These are phyloP conservation scores for Podospora appendiculata DNA, from an alignment of 495 filamentous ascomycete genomes.

Conservation along the genomic window DNA sequence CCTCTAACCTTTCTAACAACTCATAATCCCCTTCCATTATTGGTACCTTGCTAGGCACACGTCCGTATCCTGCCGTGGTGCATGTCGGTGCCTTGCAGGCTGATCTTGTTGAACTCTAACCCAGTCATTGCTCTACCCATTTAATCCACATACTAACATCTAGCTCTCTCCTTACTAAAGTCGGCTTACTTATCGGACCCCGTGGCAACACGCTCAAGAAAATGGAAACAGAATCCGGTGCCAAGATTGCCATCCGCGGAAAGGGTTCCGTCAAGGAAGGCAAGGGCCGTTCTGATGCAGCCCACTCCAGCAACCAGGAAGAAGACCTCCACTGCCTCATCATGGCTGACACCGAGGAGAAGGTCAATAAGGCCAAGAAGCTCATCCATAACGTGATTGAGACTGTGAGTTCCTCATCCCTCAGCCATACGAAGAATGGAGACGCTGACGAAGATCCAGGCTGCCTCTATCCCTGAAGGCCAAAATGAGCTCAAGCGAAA, in stretches of 20 bases:
- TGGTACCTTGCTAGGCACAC: conserved; percentile 28
- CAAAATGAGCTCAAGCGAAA: conserved; percentile 98
- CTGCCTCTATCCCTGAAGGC: conserved; percentile 94
- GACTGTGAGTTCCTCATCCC: conserved; percentile 60
- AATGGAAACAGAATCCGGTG: conserved; percentile 94
- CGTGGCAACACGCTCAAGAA: conserved; percentile 99
- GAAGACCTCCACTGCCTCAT: conserved; percentile 98
- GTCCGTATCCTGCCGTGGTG: conserved; percentile 18
- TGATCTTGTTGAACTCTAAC: conserved; percentile 29
- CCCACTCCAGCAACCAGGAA: conserved; percentile 98
- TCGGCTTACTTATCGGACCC: conserved; percentile 99
- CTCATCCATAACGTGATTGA: conserved; percentile 96
- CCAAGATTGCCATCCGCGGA: conserved; percentile 98
- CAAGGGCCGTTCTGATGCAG: conserved; percentile 96
- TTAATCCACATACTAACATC: conserved; percentile 72
- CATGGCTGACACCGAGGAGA: conserved; percentile 98
- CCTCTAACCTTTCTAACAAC: conserved; percentile 76
- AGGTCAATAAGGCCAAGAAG: conserved; percentile 96
- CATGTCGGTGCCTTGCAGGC: conserved; percentile 18
- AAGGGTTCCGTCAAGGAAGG: conserved; percentile 99
- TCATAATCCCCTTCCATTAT: conserved; percentile 30
- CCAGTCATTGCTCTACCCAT: conserved; percentile 28
- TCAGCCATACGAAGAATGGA: background rate
- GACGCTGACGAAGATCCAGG: conserved; percentile 46
- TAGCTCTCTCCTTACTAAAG: conserved; percentile 78